Conservation (phyloP, 768 basidiomycete species). For the Amanita jacksonii region DNA sequence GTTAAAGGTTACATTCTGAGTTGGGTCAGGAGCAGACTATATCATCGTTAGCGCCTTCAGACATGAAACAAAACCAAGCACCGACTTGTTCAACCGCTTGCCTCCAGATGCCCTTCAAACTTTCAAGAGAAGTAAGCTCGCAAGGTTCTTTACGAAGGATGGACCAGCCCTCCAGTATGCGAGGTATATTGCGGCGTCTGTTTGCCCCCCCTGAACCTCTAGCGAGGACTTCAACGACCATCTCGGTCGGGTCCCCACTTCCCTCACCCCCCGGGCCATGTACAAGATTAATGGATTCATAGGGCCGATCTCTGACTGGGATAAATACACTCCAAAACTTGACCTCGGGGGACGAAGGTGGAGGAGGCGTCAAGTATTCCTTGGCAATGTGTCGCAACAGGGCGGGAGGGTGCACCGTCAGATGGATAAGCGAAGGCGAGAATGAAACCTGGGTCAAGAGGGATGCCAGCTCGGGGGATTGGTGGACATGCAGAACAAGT, state of each 20-base stretch:
- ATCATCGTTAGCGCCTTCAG: constrained; percentile 1
- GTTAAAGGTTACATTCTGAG: constrained; percentile 77
- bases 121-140: constrained; percentile 40
- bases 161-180: constrained; percentile 58
- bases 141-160: constrained; percentile 25
- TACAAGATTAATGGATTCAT: constrained; percentile 52
- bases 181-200: constrained; percentile 47
- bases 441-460: constrained; percentile 54
- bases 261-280: constrained; percentile 49
- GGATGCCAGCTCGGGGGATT: constrained; percentile 39
- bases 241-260: constrained; percentile 33
- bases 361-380: constrained; percentile 65
- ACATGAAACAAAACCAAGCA: constrained; percentile 15
- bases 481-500: constrained; percentile 48
- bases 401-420: constrained; percentile 60
- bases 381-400: constrained; percentile 60
- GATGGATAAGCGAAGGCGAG: constrained; percentile 51
- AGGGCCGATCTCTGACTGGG: constrained; percentile 51
- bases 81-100: constrained; percentile 24
- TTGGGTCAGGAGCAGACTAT: constrained; percentile 45
- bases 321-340: constrained; percentile 80
- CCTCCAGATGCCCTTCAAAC: constrained; percentile 38
- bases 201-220: constrained; percentile 33
- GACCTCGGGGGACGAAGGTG: constrained; percentile 45
- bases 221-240: constrained; percentile 54